Evolutionary conservation across 2,329 filamentous ascomycete genomes (phyloP).

Genomic region (Macrophomina phaseolina): DNA sequence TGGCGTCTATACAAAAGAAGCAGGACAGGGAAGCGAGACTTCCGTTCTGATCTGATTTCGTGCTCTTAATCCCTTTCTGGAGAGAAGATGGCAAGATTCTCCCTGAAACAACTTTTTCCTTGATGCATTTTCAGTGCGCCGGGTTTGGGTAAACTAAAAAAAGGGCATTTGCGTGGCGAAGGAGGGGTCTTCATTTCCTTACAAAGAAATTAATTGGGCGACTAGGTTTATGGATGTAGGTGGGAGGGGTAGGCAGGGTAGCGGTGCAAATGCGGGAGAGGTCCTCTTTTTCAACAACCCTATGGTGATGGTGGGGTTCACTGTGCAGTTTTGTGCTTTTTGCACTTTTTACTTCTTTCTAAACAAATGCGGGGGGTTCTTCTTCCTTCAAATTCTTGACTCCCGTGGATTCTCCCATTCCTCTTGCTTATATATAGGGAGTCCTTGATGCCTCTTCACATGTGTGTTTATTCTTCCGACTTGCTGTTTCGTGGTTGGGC

Average conservation of each 20-base stretch:
- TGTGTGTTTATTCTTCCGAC: neutral
- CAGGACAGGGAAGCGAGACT: slow-evolving; percentile 17
- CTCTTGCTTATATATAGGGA: slow-evolving; percentile 10
- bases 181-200: slow-evolving; percentile 16
- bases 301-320: slow-evolving; percentile 5
- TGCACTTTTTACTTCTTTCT: slow-evolving; percentile 7
- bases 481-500: neutral
- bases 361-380: slow-evolving; percentile 12
- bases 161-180: slow-evolving; percentile 27
- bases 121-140: slow-evolving; percentile 28
- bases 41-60: slow-evolving; percentile 12
- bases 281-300: neutral
- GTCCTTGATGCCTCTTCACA: slow-evolving; percentile 4
- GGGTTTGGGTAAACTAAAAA: slow-evolving; percentile 27
- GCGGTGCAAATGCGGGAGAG: slow-evolving; percentile 18
- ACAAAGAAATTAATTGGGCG: slow-evolving; percentile 21
- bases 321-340: neutral
- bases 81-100: slow-evolving; percentile 17
- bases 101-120: slow-evolving; percentile 11
- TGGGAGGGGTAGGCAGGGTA: neutral
- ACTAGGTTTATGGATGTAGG: neutral
- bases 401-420: neutral
- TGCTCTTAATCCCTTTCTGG: slow-evolving; percentile 21
- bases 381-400: neutral
- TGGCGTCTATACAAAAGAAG: slow-evolving; percentile 23